These are phyloP conservation scores for Phytophthora brassicae DNA, from an alignment of 352 stramenopile genomes.

Conservation along the genomic window DNA sequence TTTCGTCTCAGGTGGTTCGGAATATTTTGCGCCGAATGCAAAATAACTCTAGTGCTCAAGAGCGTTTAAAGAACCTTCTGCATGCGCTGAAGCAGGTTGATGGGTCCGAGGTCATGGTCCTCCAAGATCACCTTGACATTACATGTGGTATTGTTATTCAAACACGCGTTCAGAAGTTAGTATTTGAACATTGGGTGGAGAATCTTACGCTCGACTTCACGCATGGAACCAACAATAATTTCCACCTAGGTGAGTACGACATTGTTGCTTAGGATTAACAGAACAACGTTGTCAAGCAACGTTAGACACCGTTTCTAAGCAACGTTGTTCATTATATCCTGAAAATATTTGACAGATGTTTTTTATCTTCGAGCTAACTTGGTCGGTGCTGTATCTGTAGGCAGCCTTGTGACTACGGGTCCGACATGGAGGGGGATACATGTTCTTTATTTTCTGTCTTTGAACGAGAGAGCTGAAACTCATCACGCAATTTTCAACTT, in stretches of 20 bases:
- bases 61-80: slow-evolving; percentile 1
- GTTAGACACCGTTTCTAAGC: background rate
- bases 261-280: too few species aligned
- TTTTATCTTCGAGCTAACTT: too few species aligned
- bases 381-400: background rate
- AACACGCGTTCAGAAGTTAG: background rate
- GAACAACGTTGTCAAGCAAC: background rate
- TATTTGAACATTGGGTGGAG: background rate
- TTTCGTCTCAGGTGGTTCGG: slow-evolving; percentile 7
- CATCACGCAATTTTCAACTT: background rate
- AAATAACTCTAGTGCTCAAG: background rate
- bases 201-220: slow-evolving; percentile 4
- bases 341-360: too few species aligned
- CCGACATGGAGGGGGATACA: background rate
- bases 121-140: slow-evolving; percentile 10
- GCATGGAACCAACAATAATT: slow-evolving; percentile 1
- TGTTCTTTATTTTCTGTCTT: background rate
- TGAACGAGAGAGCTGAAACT: background rate
- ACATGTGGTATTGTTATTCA: slow-evolving; percentile 4
- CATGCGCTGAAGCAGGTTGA: slow-evolving; percentile 2
- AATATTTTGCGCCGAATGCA: slow-evolving; percentile 3
- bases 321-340: background rate
- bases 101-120: slow-evolving; percentile 1
- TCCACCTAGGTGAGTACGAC: background rate
- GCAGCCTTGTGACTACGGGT: background rate